Conservation (phyloP, 306 rosid genomes). For the Castanospermum australe region DNA sequence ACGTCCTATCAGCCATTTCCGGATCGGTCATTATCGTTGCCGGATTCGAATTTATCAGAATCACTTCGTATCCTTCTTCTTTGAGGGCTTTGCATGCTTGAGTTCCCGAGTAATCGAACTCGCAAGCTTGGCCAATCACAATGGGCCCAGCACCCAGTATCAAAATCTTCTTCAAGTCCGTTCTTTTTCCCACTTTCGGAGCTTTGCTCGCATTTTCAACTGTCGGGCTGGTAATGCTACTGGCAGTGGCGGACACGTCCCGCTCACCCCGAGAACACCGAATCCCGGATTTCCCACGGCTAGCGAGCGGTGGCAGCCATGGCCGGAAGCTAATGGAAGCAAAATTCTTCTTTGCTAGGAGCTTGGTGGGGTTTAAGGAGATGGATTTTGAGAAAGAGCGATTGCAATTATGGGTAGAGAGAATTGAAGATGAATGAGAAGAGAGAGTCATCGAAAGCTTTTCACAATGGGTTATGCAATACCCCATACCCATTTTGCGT, state of each 20-base stretch:
- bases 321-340: conserved; percentile 29
- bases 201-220: background rate
- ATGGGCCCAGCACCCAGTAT: conserved; percentile 96
- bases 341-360: background rate
- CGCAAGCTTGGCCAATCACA: conserved; percentile 95
- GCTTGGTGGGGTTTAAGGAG: conserved; percentile 9
- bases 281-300: background rate
- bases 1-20: conserved; percentile 76
- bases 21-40: conserved; percentile 99
- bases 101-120: conserved; percentile 94
- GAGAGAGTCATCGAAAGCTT: conserved; percentile 7
- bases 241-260: background rate
- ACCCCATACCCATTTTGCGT: conserved; percentile 21
- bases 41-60: conserved; percentile 88
- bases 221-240: background rate
- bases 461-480: conserved; percentile 34
- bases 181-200: conserved; percentile 55
- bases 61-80: conserved; percentile 86
- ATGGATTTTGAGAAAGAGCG: conserved; percentile 19
- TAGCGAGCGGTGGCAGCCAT: conserved; percentile 23
- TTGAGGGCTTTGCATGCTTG: conserved; percentile 92
- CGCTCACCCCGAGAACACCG: conserved; percentile 22
- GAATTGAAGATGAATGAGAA: background rate
- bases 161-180: conserved; percentile 85
- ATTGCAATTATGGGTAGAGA: conserved; percentile 6